These are phyloP conservation scores for Leishmania martiniquensis DNA, from an alignment of 208 protist species.

Conservation along the genomic window DNA sequence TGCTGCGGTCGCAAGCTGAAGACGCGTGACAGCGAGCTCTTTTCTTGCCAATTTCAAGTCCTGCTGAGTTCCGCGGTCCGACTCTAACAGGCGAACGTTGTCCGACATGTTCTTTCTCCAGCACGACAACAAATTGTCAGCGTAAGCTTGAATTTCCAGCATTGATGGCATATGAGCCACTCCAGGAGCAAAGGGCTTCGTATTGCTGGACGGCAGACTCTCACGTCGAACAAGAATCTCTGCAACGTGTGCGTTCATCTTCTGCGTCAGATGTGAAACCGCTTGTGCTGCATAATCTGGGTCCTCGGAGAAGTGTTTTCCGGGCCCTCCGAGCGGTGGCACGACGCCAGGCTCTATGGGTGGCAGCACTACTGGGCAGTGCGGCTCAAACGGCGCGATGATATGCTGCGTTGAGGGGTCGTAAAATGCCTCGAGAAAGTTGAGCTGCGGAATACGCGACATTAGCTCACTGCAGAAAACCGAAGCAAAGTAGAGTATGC, in stretches of 20 bases:
- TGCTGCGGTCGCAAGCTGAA: conserved; percentile 40
- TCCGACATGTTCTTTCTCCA: conserved; percentile 69
- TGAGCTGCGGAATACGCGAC: conserved; percentile 70
- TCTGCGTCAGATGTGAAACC: conserved; percentile 12
- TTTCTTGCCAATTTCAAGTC: conserved; percentile 58
- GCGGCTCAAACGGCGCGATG: conserved; percentile 69
- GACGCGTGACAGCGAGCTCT: conserved; percentile 48
- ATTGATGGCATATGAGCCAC: conserved; percentile 62
- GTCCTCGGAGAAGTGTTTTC: neutral
- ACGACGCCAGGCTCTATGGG: conserved; percentile 8
- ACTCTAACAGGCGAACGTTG: conserved; percentile 64
- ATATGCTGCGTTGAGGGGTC: conserved; percentile 89
- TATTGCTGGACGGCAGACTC: conserved; percentile 32
- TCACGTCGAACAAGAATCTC: conserved; percentile 65
- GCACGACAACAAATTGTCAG: conserved; percentile 86
- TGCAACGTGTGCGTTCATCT: conserved; percentile 18
- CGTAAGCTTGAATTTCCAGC: conserved; percentile 73
- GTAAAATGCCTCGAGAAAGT: conserved; percentile 80
- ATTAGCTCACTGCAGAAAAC: conserved; percentile 79
- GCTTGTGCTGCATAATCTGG: conserved; percentile 9
- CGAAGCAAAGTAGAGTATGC: conserved; percentile 55
- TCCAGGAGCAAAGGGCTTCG: conserved; percentile 44
- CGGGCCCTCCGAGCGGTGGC: neutral
- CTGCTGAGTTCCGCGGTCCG: conserved; percentile 53
- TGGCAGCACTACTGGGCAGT: conserved; percentile 28